Evolutionary conservation across 192 early-diverging fungal species (phyloP).

Genomic region (Coemansia sp.): DNA sequence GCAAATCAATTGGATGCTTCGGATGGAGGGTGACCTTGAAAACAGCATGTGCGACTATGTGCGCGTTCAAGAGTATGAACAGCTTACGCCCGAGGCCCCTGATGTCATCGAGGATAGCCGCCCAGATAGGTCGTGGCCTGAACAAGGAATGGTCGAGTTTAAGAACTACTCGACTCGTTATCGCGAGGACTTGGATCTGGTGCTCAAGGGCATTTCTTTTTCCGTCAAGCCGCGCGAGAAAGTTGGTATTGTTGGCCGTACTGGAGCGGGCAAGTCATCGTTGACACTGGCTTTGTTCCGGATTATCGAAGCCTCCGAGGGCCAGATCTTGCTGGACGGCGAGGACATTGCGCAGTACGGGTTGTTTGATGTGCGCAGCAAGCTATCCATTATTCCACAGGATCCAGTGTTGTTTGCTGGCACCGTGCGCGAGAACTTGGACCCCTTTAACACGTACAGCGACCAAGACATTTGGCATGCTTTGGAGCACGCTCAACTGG

Average conservation of each 20-base stretch:
- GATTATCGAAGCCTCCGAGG: conserved; percentile 63
- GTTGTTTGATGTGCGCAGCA: conserved; percentile 55
- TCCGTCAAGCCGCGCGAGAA: conserved; percentile 54
- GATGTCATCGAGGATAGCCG: conserved; percentile 63
- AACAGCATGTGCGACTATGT: conserved; percentile 73
- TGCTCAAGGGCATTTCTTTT: conserved; percentile 59
- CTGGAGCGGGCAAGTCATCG: conserved; percentile 70
- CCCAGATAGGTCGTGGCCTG: conserved; percentile 71
- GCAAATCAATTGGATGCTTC: conserved; percentile 86
- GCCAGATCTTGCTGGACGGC: conserved; percentile 67
- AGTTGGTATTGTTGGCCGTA: conserved; percentile 66
- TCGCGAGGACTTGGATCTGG: conserved; percentile 76
- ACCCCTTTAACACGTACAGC: conserved; percentile 46
- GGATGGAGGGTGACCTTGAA: conserved; percentile 87
- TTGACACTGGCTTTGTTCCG: conserved; percentile 66
- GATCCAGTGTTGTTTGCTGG: conserved; percentile 76
- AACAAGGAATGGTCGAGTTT: conserved; percentile 73
- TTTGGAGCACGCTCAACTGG: conserved; percentile 67
- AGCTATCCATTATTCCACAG: conserved; percentile 85
- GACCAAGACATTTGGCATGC: conserved; percentile 71
- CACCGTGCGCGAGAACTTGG: conserved; percentile 60
- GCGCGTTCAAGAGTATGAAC: conserved; percentile 80
- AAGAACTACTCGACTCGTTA: conserved; percentile 80
- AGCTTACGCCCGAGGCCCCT: conserved; percentile 77
- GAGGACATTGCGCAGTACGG: conserved; percentile 59